Conservation (phyloP, 371 early-diverging fungal genomes). For the Rhizopus arrhizus region DNA sequence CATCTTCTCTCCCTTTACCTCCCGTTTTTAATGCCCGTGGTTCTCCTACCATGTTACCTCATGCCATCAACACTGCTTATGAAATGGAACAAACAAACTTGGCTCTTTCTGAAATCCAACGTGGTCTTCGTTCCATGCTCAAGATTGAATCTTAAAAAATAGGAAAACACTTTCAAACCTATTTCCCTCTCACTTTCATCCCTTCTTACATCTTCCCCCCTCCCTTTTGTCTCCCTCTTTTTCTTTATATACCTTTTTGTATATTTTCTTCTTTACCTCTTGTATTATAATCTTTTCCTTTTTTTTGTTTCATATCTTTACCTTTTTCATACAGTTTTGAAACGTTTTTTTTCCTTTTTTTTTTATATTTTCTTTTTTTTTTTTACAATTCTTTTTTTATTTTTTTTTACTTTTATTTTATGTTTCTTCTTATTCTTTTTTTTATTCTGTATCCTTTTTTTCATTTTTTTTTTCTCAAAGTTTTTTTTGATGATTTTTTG, state of each 20-base stretch:
- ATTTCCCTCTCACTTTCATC: slow-evolving; percentile 6
- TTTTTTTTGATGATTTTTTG: no score
- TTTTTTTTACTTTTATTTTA: no score
- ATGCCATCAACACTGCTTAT: slow-evolving; percentile 20
- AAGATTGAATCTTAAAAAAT: slow-evolving; percentile 1
- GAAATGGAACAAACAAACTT: slow-evolving; percentile 28
- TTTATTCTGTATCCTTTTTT: no score
- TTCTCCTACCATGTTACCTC: slow-evolving; percentile 28
- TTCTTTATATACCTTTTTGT: neutral
- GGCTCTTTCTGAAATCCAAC: slow-evolving; percentile 28
- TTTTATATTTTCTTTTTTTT: no score
- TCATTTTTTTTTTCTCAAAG: no score
- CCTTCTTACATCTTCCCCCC: neutral
- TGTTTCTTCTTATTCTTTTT: no score
- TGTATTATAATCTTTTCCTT: neutral
- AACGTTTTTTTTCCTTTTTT: no score
- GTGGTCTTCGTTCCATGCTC: slow-evolving; percentile 3
- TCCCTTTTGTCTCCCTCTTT: neutral
- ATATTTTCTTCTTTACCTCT: neutral
- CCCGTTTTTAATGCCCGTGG: slow-evolving; percentile 51
- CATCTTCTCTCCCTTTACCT: slow-evolving; percentile 74
- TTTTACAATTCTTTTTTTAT: no score
- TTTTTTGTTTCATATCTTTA: neutral
- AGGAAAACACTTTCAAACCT: neutral
- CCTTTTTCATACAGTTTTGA: no score